phyloP scores from a whole-genome alignment of 2,329 filamentous ascomycete species.

The Aspergillus quadricinctus region DNA sequence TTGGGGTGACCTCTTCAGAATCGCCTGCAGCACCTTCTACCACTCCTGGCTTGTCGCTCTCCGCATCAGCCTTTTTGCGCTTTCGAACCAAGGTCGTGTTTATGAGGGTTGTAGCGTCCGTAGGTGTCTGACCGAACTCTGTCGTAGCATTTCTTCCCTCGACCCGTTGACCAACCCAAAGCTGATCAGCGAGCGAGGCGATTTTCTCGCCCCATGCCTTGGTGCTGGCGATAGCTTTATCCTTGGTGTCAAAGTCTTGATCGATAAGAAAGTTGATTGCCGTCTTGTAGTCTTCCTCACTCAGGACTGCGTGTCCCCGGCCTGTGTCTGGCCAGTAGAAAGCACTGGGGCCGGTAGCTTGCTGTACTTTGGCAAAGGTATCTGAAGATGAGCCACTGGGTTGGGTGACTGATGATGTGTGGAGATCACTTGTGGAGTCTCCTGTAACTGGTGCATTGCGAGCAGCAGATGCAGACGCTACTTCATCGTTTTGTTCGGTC shows the following conservation, averaged over 20 bases:
- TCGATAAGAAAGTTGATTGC: constrained; percentile 38
- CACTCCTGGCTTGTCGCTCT: constrained; percentile 7
- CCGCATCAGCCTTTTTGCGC: constrained; percentile 30
- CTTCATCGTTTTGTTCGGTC: neutral
- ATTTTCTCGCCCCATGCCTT: constrained; percentile 40
- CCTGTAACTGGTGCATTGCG: neutral
- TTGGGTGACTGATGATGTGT: neutral
- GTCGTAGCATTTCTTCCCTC: constrained; percentile 23
- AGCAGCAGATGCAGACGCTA: neutral
- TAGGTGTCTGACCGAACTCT: constrained; percentile 9
- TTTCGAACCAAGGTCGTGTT: constrained; percentile 33
- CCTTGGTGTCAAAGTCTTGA: constrained; percentile 40
- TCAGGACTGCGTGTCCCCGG: constrained; percentile 34
- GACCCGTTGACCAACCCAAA: constrained; percentile 34
- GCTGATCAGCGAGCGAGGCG: constrained; percentile 33
- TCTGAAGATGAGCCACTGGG: neutral
- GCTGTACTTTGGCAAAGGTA: constrained; percentile 1
- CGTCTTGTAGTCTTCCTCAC: constrained; percentile 37
- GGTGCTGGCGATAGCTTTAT: constrained; percentile 37
- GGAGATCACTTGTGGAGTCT: neutral
- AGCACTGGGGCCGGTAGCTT: constrained; percentile 16
- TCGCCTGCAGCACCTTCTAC: constrained; percentile 4
- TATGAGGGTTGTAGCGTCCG: constrained; percentile 22
- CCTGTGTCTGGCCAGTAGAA: constrained; percentile 33
- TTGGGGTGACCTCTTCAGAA: neutral